These are phyloP conservation scores for Colletotrichum gigasporum DNA, from an alignment of 2,329 filamentous ascomycete genomes.

Conservation along the genomic window DNA sequence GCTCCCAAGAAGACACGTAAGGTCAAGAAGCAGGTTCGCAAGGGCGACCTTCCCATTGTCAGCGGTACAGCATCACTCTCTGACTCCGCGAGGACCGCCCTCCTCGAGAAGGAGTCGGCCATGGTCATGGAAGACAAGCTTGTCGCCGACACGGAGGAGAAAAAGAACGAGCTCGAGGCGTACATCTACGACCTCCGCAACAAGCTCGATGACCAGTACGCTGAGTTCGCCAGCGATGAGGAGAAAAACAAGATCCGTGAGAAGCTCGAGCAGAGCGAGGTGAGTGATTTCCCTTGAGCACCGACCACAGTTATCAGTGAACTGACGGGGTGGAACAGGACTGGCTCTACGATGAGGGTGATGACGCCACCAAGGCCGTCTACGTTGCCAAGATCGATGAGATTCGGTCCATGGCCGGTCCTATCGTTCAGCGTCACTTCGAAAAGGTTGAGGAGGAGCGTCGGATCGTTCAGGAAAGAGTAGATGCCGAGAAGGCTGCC, in stretches of 20 bases:
- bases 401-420: slow-evolving; percentile 88
- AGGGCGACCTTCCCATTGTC: slow-evolving; percentile 91
- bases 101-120: slow-evolving; percentile 81
- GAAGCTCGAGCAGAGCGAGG: slow-evolving; percentile 87
- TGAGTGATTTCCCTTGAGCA: slow-evolving; percentile 60
- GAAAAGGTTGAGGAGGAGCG: slow-evolving; percentile 93
- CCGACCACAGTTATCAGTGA: too few species aligned
- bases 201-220: slow-evolving; percentile 92
- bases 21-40: slow-evolving; percentile 99
- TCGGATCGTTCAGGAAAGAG: slow-evolving; percentile 77
- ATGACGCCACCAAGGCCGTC: slow-evolving; percentile 91
- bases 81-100: slow-evolving; percentile 68
- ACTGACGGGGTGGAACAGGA: slow-evolving; percentile 68
- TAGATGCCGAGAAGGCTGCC: slow-evolving; percentile 81
- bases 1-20: slow-evolving; percentile 90
- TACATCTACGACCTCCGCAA: slow-evolving; percentile 97
- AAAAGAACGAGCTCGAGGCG: slow-evolving; percentile 99
- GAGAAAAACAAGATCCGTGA: slow-evolving; percentile 88
- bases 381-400: slow-evolving; percentile 97
- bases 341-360: slow-evolving; percentile 97
- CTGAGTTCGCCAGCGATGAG: slow-evolving; percentile 88
- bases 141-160: slow-evolving; percentile 96
- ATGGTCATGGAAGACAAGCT: slow-evolving; percentile 99
- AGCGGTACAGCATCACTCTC: slow-evolving; percentile 86
- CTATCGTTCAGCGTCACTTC: slow-evolving; percentile 92